phyloP scores from a whole-genome alignment of 1,139 yeast genomes.

The Blastobotrys indianensis region DNA sequence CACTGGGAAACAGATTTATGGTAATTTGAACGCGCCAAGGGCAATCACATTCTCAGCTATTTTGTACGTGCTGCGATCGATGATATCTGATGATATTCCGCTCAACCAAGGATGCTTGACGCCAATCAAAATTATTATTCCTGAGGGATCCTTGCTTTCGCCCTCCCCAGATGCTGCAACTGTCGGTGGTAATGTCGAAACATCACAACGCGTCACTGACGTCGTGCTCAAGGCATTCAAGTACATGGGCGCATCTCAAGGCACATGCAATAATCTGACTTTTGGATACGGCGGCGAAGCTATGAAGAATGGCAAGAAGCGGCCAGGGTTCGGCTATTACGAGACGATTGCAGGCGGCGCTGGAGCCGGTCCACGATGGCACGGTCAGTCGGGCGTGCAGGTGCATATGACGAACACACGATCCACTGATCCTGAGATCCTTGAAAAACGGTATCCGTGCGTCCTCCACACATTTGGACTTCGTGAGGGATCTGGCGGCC shows the following conservation, averaged over 20 bases:
- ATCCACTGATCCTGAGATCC: conserved; percentile 63
- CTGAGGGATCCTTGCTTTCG: conserved; percentile 61
- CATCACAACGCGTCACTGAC: conserved; percentile 79
- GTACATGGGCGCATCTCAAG: conserved; percentile 75
- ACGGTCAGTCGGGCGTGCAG: conserved; percentile 60
- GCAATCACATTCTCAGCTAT: conserved; percentile 81
- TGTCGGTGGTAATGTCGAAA: conserved; percentile 86
- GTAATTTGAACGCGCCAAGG: conserved; percentile 58
- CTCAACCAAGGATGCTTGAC: conserved; percentile 77
- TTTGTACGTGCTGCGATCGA: conserved; percentile 66
- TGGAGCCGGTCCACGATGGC: conserved; percentile 63
- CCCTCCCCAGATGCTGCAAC: conserved; percentile 79
- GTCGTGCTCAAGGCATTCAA: conserved; percentile 69
- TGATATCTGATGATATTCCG: conserved; percentile 74
- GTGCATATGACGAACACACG: conserved; percentile 69
- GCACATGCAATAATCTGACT: conserved; percentile 68
- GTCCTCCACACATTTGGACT: conserved; percentile 51
- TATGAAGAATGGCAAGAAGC: conserved; percentile 24
- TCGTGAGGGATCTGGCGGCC: conserved; percentile 53
- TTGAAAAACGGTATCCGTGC: conserved; percentile 63
- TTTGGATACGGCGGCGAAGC: conserved; percentile 48
- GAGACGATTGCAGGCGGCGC: conserved; percentile 71
- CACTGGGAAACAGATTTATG: conserved; percentile 55
- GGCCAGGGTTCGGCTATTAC: conserved; percentile 59
- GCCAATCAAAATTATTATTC: conserved; percentile 61